Percentiles rank a stretch among this genome's conserved stretches.
Conservation (phyloP, 78 protist species). For the Bigelowiella natans region DNA sequence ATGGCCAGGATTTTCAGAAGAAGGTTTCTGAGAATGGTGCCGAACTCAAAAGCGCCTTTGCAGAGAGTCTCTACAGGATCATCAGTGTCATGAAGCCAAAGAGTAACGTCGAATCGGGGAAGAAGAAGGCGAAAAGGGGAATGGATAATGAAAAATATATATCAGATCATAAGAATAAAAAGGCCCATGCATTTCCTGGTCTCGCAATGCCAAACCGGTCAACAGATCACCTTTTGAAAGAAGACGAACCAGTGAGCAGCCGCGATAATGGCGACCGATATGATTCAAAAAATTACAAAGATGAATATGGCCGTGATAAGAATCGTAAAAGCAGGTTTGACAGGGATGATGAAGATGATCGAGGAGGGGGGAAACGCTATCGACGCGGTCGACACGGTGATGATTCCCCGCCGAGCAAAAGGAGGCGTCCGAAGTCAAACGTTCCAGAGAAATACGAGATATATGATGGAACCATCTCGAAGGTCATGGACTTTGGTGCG, state of each 20-base stretch:
- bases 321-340: not conserved
- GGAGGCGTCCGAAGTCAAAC: not conserved
- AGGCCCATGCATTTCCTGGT: slow-evolving; percentile 43
- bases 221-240: not conserved
- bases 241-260: not conserved
- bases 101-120: not conserved
- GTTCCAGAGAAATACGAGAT: not conserved
- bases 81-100: slow-evolving; percentile 52
- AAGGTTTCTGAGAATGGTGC: slow-evolving; percentile 51
- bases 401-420: not conserved
- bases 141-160: not conserved
- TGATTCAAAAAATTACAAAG: not conserved
- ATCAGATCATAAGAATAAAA: not conserved
- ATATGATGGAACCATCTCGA: slow-evolving; percentile 25
- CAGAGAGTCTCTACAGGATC: slow-evolving; percentile 31
- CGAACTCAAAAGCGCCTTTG: slow-evolving; percentile 51
- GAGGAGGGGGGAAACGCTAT: not conserved
- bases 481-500: slow-evolving; percentile 59
- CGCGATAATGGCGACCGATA: not conserved
- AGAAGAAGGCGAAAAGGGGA: not conserved
- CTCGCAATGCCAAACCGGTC: slow-evolving; percentile 44
- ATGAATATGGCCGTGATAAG: slow-evolving; percentile 8
- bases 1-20: slow-evolving; percentile 23
- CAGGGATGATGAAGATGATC: not conserved
- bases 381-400: not conserved